A percentile compares a stretch with the other conserved stretches of the same genome.
These are phyloP conservation scores for Neurospora terricola DNA, from an alignment of 495 filamentous ascomycete genomes.

Conservation along the genomic window DNA sequence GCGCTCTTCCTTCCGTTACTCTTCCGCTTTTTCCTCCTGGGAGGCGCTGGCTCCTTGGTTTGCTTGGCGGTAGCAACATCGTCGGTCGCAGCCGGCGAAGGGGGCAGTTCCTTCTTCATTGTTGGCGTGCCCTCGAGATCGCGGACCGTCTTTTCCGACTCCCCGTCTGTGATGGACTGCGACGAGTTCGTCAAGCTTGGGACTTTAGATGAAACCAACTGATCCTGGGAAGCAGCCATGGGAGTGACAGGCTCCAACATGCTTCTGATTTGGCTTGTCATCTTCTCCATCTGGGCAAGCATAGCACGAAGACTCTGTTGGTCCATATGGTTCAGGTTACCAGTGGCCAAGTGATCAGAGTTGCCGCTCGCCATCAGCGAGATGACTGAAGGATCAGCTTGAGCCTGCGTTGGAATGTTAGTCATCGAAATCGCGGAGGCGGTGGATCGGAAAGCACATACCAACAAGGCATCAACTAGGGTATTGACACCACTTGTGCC, in stretches of 20 bases:
- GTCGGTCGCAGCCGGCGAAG: slow-evolving; percentile 18
- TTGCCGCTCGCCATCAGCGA: slow-evolving; percentile 27
- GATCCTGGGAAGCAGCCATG: not conserved
- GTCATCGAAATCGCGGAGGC: not conserved
- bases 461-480: slow-evolving; percentile 34
- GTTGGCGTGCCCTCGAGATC: not conserved
- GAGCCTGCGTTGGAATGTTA: slow-evolving; percentile 5
- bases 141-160: not conserved
- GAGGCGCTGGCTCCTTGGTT: slow-evolving; percentile 6
- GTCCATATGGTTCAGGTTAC: slow-evolving; percentile 18
- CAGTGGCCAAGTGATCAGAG: slow-evolving; percentile 16
- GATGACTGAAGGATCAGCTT: slow-evolving; percentile 17
- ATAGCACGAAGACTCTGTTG: slow-evolving; percentile 26
- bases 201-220: not conserved
- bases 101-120: slow-evolving; percentile 7
- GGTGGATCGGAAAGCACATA: slow-evolving; percentile 20
- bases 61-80: slow-evolving; percentile 13
- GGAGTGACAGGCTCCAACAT: slow-evolving; percentile 6
- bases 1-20: not conserved
- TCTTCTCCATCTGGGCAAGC: slow-evolving; percentile 20
- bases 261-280: slow-evolving; percentile 4
- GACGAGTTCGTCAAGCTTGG: not conserved
- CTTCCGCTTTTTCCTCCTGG: not conserved
- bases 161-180: not conserved
- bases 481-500: slow-evolving; percentile 21